Base-by-base conservation (phyloP, 164 flowering plant genomes). In the Malania oleifera region DNA sequence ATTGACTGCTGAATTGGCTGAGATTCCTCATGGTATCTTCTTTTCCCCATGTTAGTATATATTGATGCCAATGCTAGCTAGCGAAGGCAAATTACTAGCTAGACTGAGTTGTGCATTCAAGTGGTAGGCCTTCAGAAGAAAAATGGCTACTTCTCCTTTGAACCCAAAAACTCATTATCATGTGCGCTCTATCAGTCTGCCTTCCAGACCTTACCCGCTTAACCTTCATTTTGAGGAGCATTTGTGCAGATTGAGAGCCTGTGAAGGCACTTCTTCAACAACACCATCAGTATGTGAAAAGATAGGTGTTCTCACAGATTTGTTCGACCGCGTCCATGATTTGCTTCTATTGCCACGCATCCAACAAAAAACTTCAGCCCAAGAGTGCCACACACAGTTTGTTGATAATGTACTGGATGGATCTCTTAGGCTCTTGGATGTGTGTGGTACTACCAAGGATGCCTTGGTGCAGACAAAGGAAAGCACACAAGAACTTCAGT, bases 351-450 rank as follows among this genome's bases (percentile, higher is more conserved):
- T 73, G 54, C 75, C 73, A 2, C 44, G 10, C 2, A 59, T 57
- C 23, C 75, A 65, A 57, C 71, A n/a, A n/a, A n/a, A 73, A 47
- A 25, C 55, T 14, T 35, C 69, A 7, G n/a, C 50, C 22, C 59
- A 59, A 41, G 43, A 37, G 5, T 12, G 18, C 17, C 15, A 63
- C 28, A 40, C 48, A 31, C 56, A 65, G 52, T 63, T 67, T 53
- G 66, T 61, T 14, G 73, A 65, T 18, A 74, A 71, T 34, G 51
- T 54, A 11, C 20, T 73, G 31, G 78, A 73, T 28, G 80, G 71
- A 45, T 73, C 73, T n/a, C 63, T 78, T 2, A 67, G 66, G 45
- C 63, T 73, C 51, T 47, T 74, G 56, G 80, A 80, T 41, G 18
- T 66, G 0, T 76, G 75, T 34, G 60, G 63, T 19, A 39, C 43